Base-by-base conservation (phyloP, 2,329 filamentous ascomycete species). In the Trichoderma sp. region DNA sequence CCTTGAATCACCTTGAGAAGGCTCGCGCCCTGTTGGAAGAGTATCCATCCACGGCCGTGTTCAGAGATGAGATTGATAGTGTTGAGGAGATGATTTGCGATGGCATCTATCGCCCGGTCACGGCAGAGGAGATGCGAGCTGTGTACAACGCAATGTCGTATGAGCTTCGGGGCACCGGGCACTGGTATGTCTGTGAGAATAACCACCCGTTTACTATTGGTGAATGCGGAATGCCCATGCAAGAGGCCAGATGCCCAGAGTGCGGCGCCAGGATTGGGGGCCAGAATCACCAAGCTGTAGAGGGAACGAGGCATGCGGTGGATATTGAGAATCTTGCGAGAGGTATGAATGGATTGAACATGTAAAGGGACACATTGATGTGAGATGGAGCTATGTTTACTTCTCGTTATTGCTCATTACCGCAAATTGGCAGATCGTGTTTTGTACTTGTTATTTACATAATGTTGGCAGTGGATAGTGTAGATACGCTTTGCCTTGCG, bases 151-250 rank as follows among this genome's bases (percentile, higher is more conserved):
- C 85, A 1, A 87, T 88, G 85, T 79, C 84, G 4, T 80, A 74
- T 1, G 85, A 85, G 8, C 73, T 77, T 0, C 43, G 71, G 1
- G 83, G 83, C 0, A 83, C 76, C 0, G 79, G 78, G 1, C 79
- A 80, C 36, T 80, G 79, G 79, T 80, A 80, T 58, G 76, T 74
- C 5, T 81, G 79, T 30, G 68, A 58, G 36, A 80, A 80, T 32
- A 76, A 78, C 0, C 78, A 81, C 70, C 73, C 76, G 8, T 91
- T 92, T 74, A 88, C 89, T 0, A 84, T 92, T 36, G 90, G 89
- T 1, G 88, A 92, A 72, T 92, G 90, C 75, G 90, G 90, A 1
- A 88, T 88, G 84, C 88, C 90, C 0, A 91, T 91, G 88, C 73
- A 92, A 77, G 68, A 76, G 23, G 84, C 89, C 1, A 78, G 78